phyloP scores from a whole-genome alignment of 2,329 filamentous ascomycete species.

The Sporothrix globosa region DNA sequence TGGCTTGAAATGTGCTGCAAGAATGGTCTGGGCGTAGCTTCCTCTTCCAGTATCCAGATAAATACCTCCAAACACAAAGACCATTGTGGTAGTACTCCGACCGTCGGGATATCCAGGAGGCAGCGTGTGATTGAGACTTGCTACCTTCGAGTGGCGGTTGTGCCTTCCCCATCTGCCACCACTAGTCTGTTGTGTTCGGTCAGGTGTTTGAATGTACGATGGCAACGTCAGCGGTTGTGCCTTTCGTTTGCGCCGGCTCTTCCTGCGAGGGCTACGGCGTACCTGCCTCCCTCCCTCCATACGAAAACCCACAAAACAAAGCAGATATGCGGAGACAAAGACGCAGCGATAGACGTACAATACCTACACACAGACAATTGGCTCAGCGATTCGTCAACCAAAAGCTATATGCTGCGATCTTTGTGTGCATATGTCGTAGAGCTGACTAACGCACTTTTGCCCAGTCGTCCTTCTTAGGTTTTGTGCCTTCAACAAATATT shows the following conservation, averaged over 20 bases:
- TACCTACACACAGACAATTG: neutral
- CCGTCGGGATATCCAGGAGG: constrained; percentile 12
- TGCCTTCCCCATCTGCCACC: neutral
- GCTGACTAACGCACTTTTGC: constrained; percentile 25
- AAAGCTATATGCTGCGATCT: neutral
- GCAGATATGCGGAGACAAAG: neutral
- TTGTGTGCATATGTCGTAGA: constrained; percentile 2
- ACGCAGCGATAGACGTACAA: neutral
- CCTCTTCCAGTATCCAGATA: neutral
- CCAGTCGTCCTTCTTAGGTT: neutral
- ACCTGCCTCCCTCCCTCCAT: neutral
- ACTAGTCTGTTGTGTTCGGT: neutral
- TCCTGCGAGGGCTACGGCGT: no score
- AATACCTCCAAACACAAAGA: neutral
- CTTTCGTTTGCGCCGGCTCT: neutral
- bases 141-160: neutral
- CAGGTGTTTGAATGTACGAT: neutral
- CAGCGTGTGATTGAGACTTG: neutral
- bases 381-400: neutral
- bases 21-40: constrained; percentile 15
- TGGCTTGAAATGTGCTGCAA: constrained; percentile 7
- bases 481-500: neutral
- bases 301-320: neutral
- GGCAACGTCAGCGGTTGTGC: neutral
- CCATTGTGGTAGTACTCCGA: constrained; percentile 11